Conservation (phyloP, 345 rosid genomes). For the Acer saccharum region DNA sequence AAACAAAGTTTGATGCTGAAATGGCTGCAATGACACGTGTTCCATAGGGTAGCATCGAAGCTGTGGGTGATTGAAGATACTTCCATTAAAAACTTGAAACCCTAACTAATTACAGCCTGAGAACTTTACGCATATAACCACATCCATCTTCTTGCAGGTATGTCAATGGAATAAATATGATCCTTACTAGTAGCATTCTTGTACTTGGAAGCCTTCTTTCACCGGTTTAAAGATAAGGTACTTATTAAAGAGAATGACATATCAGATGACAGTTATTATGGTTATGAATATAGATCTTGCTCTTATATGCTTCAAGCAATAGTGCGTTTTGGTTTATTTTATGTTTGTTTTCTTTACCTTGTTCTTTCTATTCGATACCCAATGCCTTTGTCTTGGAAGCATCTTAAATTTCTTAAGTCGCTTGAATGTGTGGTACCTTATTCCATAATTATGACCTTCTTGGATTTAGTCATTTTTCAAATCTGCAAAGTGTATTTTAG, state of each 20-base stretch:
- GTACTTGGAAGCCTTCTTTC: slow-evolving; percentile 68
- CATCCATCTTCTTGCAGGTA: slow-evolving; percentile 55
- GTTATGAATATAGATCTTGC: not conserved
- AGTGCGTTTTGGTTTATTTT: not conserved
- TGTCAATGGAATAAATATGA: slow-evolving; percentile 61
- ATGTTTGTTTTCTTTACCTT: not conserved
- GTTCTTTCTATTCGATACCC: not conserved
- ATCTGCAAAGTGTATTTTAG: not conserved
- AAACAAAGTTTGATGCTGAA: slow-evolving; percentile 94
- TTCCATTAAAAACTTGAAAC: not conserved
- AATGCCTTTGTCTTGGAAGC: not conserved
- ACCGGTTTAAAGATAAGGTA: slow-evolving; percentile 76
- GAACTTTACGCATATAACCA: slow-evolving; percentile 17
- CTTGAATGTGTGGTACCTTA: not conserved
- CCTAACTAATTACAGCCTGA: not conserved
- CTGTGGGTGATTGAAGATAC: slow-evolving; percentile 88
- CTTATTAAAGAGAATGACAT: not conserved
- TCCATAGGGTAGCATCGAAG: slow-evolving; percentile 93
- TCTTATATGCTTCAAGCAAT: not conserved
- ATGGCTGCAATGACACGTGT: slow-evolving; percentile 97
- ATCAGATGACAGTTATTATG: not conserved
- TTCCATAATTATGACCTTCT: not conserved
- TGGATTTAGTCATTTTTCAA: not conserved
- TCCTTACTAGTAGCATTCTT: slow-evolving; percentile 62
- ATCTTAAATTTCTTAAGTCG: not conserved